Evolutionary conservation across 306 rosid genomes (phyloP), one percentile per base, ranked within the genome.

Genomic region (Urtica urens): DNA sequence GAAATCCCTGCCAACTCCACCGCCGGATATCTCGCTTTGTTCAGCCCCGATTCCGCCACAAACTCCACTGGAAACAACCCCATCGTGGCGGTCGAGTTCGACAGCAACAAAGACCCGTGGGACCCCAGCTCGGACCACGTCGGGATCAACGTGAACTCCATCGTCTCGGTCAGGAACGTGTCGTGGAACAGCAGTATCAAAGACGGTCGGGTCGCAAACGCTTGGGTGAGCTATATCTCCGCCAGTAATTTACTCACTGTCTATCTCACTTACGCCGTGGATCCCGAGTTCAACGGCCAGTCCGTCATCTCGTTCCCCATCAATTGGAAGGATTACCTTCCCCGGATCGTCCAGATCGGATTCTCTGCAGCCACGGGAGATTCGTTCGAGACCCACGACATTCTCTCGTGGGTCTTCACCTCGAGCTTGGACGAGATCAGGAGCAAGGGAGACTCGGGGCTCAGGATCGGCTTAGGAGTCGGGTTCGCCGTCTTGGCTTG

Each of bases 81-180:
- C 24, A 44, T 68, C 17, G 64, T 61, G 7, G 63, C 64, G 7
- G 68, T 68, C 4, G 73, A 68, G 38, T 68, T 68, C 18, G 73
- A 61, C 10, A 61, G 53, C 5, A 47, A 4, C 19, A 4, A 10
- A 6, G 19, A 30, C 8, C 0, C 1, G 0, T 41, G 58, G 53
- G 72, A 67, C 42, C 72, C 67, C 1, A 42, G 30, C 9, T 13
- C 31, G 4, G 18, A 14, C 5, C 67, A 60, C 31, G 45, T 60
- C 1, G 72, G 67, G 23, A 48, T 60, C 10, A 22, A 67, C 21
- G 28, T 67, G 1, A 45, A 57, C 37, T 29, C 51, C 2, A 6
- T 24, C 15, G 15, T 0, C 5, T 48, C 73, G 9, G 15, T 2
- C 5, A 14, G 3, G 6, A 35, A 37, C 21, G 14, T 46, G 11